Conservation (phyloP, 371 early-diverging fungal species). For the Mucor sp. region DNA sequence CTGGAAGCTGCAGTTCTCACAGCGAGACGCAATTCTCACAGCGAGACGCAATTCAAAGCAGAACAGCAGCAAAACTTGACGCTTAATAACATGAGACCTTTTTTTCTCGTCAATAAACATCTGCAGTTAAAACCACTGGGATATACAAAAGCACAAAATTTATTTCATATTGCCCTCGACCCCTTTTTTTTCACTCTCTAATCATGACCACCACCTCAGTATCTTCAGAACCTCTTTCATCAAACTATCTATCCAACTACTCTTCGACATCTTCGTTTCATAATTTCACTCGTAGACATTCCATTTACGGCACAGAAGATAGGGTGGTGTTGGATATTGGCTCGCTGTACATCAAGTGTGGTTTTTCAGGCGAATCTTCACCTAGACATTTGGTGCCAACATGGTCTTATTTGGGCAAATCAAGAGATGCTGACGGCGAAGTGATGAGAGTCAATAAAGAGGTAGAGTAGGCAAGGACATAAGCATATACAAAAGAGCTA, state of each 20-base stretch:
- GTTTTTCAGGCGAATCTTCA: slow-evolving; percentile 85
- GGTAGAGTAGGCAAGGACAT: slow-evolving; percentile 19
- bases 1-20: not conserved
- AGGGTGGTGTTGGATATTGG: slow-evolving; percentile 89
- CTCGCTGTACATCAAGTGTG: slow-evolving; percentile 80
- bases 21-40: not conserved
- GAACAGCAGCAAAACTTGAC: not conserved
- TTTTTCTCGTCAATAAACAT: not conserved
- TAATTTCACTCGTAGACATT: slow-evolving; percentile 54
- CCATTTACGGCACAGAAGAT: slow-evolving; percentile 80
- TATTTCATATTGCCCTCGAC: not conserved
- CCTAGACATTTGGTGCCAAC: slow-evolving; percentile 76
- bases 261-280: slow-evolving; percentile 40
- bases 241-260: slow-evolving; percentile 43
- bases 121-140: not conserved
- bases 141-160: not conserved
- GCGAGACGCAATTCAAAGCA: not conserved
- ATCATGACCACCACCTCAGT: slow-evolving; percentile 51
- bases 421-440: slow-evolving; percentile 43
- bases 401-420: slow-evolving; percentile 37
- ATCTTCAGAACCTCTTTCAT: slow-evolving; percentile 43
- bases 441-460: slow-evolving; percentile 45
- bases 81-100: not conserved
- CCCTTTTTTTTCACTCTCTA: not conserved
- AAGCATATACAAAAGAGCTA: not conserved